Conservation (phyloP, 2,329 filamentous ascomycete species). For the Aspergillus terreus region DNA sequence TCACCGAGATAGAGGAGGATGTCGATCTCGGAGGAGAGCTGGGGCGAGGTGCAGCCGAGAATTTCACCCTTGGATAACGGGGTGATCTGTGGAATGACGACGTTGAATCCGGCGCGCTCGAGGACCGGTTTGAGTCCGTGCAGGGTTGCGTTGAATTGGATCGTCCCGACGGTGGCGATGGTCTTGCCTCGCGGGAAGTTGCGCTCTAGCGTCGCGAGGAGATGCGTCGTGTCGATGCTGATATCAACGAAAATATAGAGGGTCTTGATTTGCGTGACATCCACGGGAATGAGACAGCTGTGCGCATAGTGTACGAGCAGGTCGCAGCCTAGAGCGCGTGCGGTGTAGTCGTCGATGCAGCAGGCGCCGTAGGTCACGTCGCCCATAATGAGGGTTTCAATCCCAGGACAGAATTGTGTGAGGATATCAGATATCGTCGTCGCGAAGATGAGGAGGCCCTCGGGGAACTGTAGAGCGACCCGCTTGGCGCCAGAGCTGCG, state of each 20-base stretch:
- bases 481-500: conserved; percentile 73
- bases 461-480: conserved; percentile 94
- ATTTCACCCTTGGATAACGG: conserved; percentile 95
- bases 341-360: conserved; percentile 98
- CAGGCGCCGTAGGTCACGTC: conserved; percentile 98
- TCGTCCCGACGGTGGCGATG: conserved; percentile 90
- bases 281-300: conserved; percentile 91
- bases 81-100: conserved; percentile 87
- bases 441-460: conserved; percentile 89
- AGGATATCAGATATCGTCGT: conserved; percentile 97
- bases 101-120: conserved; percentile 76
- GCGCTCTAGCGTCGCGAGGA: conserved; percentile 79
- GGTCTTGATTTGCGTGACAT: conserved; percentile 94
- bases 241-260: conserved; percentile 99
- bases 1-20: conserved; percentile 86
- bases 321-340: conserved; percentile 87
- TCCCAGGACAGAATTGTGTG: conserved; percentile 85
- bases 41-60: conserved; percentile 90
- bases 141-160: conserved; percentile 97
- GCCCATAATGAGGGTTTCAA: conserved; percentile 95
- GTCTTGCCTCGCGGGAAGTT: conserved; percentile 85
- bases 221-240: conserved; percentile 84
- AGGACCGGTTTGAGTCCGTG: conserved; percentile 77
- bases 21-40: conserved; percentile 64
- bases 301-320: conserved; percentile 95